Evolutionary conservation across 2,329 filamentous ascomycete genomes (phyloP).

Genomic region (Diatrype stigma): DNA sequence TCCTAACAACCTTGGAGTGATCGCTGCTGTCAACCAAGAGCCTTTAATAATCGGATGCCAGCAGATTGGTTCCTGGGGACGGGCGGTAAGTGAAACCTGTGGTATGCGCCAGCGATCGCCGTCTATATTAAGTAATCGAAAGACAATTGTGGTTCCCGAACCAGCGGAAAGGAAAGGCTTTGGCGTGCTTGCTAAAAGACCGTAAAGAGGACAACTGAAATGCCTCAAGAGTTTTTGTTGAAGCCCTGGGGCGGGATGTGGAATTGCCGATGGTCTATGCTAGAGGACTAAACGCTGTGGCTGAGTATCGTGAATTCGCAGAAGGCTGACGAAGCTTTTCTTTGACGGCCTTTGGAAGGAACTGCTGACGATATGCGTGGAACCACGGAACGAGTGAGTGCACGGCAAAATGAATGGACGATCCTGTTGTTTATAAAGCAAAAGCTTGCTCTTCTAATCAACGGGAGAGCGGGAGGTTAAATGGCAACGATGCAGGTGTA

Average conservation of each 20-base stretch:
- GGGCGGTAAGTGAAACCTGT: slow-evolving; percentile 1
- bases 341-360: background rate
- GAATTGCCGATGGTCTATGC: background rate
- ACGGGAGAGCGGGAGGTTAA: background rate
- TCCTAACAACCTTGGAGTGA: background rate
- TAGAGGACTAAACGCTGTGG: background rate
- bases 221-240: background rate
- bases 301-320: background rate
- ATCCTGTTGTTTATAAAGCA: background rate
- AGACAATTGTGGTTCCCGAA: slow-evolving; percentile 20
- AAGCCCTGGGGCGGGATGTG: background rate
- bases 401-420: background rate
- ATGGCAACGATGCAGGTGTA: background rate
- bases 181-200: background rate
- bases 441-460: no score
- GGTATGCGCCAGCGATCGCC: slow-evolving; percentile 9
- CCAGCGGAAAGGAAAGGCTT: slow-evolving; percentile 20
- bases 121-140: slow-evolving; percentile 8
- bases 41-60: background rate
- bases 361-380: background rate
- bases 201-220: background rate
- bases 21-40: background rate
- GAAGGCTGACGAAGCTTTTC: background rate
- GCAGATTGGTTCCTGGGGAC: background rate
- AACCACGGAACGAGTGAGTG: background rate